Percentiles rank a stretch among this genome's conserved stretches.
Conservation (phyloP, 768 basidiomycete species). For the Boletus patriciae region DNA sequence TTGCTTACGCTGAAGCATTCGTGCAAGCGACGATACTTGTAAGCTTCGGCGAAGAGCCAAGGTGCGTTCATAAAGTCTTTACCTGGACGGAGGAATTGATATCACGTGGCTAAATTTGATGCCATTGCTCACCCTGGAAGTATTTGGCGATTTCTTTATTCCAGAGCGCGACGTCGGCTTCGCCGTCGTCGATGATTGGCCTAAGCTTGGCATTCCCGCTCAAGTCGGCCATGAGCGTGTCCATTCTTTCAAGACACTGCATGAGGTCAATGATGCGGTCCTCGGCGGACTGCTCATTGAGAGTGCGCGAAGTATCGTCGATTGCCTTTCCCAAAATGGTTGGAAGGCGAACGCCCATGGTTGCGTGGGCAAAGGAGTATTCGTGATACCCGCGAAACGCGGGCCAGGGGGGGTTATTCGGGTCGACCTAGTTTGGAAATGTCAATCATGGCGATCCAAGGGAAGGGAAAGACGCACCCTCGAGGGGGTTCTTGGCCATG, state of each 20-base stretch:
- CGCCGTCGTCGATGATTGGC: slow-evolving; percentile 87
- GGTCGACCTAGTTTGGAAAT: slow-evolving; percentile 55
- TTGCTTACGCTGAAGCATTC: slow-evolving; percentile 93
- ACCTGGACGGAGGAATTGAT: slow-evolving; percentile 39
- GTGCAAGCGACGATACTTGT: slow-evolving; percentile 87
- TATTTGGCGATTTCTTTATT: slow-evolving; percentile 96
- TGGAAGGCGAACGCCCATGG: slow-evolving; percentile 94
- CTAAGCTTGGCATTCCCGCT: slow-evolving; percentile 81
- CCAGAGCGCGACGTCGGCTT: slow-evolving; percentile 92
- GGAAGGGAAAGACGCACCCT: slow-evolving; percentile 42
- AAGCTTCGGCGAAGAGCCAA: slow-evolving; percentile 95
- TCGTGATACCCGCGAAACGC: slow-evolving; percentile 81
- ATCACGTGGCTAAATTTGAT: not conserved
- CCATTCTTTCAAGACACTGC: slow-evolving; percentile 86
- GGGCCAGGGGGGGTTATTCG: slow-evolving; percentile 82
- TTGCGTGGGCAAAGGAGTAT: slow-evolving; percentile 85
- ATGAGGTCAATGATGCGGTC: slow-evolving; percentile 84
- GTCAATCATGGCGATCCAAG: not conserved
- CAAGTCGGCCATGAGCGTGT: slow-evolving; percentile 82
- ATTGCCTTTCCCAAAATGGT: slow-evolving; percentile 96
- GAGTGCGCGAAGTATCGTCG: slow-evolving; percentile 84
- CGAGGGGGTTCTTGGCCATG: slow-evolving; percentile 75
- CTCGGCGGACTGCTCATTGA: slow-evolving; percentile 83
- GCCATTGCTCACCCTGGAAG: slow-evolving; percentile 67
- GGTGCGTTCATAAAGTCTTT: slow-evolving; percentile 96